phyloP scores from a whole-genome alignment of 768 basidiomycete species.

The Mycena sanguinolenta region DNA sequence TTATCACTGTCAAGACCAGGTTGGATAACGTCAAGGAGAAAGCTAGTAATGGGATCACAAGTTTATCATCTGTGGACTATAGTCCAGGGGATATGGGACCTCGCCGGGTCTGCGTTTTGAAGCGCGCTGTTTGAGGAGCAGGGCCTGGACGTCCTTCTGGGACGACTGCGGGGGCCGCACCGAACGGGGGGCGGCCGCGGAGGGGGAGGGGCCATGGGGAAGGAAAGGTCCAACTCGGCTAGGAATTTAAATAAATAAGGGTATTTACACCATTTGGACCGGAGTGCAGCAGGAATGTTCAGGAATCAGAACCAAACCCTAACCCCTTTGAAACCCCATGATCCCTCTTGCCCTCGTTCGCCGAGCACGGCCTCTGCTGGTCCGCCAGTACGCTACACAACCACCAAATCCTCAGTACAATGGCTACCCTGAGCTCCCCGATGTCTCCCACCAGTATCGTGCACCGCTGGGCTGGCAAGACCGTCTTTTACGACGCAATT shows the following conservation, averaged over 20 bases:
- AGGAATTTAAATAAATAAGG: constrained; percentile 5
- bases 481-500: constrained; percentile 80
- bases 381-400: constrained; percentile 51
- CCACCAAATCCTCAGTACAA: constrained; percentile 72
- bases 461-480: constrained; percentile 83
- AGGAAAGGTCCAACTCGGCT: constrained; percentile 22
- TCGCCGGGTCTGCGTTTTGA: constrained; percentile 60
- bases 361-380: constrained; percentile 27
- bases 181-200: constrained; percentile 32
- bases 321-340: constrained; percentile 36
- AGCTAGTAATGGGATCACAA: constrained; percentile 57
- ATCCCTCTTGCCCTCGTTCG: constrained; percentile 46
- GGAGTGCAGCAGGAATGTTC: constrained; percentile 21
- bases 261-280: constrained; percentile 31
- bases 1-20: constrained; percentile 63
- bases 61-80: constrained; percentile 61
- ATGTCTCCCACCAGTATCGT: constrained; percentile 73
- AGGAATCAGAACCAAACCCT: neutral
- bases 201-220: constrained; percentile 26
- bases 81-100: constrained; percentile 69
- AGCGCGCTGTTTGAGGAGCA: constrained; percentile 53
- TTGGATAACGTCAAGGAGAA: constrained; percentile 7
- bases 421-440: constrained; percentile 81
- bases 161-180: constrained; percentile 40
- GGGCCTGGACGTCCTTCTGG: constrained; percentile 61